A percentile compares a stretch with the other conserved stretches of the same genome.
These are phyloP conservation scores for Aspergillus uvarum DNA, from an alignment of 2,329 filamentous ascomycete species.

Conservation along the genomic window DNA sequence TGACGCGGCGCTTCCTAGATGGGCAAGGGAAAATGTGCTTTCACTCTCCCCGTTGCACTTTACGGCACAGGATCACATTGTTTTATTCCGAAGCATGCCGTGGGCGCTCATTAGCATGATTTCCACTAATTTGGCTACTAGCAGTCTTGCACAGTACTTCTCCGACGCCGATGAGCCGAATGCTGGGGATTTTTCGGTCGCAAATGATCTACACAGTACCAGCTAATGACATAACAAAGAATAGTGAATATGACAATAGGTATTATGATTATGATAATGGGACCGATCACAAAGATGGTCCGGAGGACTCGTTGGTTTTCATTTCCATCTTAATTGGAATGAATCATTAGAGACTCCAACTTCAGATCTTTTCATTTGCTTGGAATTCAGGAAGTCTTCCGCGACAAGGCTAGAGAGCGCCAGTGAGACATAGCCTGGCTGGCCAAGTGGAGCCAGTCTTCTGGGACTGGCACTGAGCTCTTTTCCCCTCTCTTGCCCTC, in stretches of 20 bases:
- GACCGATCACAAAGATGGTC: too few species aligned
- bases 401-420: constrained; percentile 22
- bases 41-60: background rate
- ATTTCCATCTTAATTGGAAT: too few species aligned
- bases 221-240: background rate
- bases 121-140: background rate
- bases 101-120: background rate
- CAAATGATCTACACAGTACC: too few species aligned
- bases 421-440: constrained; percentile 41
- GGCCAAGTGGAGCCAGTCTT: constrained; percentile 34
- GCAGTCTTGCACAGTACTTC: background rate
- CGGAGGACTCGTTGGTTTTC: too few species aligned
- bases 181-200: too few species aligned
- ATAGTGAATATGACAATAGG: background rate
- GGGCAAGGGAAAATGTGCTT: background rate
- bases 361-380: constrained; percentile 15
- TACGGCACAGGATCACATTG: background rate
- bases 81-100: constrained; percentile 2
- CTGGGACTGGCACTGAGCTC: background rate
- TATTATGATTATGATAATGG: background rate
- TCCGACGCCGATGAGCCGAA: background rate
- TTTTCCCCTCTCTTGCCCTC: too few species aligned
- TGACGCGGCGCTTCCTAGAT: background rate
- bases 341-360: background rate
- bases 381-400: constrained; percentile 1